Evolutionary conservation across 2,329 filamentous ascomycete species (phyloP), one percentile per base, ranked within the genome.

Genomic region (Fusarium compactum): DNA sequence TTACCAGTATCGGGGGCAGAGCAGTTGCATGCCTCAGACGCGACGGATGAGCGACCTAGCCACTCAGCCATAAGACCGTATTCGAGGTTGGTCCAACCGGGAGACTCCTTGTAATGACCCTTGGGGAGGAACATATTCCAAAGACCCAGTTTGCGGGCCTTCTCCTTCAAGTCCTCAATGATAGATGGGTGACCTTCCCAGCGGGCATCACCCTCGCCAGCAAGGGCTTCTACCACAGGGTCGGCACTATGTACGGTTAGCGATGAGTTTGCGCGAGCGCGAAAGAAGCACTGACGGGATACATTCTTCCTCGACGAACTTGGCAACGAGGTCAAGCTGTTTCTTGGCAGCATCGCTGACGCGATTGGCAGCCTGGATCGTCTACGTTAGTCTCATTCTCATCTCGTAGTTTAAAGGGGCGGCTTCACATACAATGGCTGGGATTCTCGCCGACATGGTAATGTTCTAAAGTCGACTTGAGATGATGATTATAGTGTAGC

Each of bases 41-140:
- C 96, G 68, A 90, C 85, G 78, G 88, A 86, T 73, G 93, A 97
- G 84, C 93, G 95, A 70, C 96, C 96, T 74, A 98, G 85, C 83
- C 93, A 92, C 84, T 99, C 96, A 20, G 96, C 96, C 95, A 98
- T 99, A 76, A 99, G 84, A 15, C 95, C 96, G 79, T 99, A 99
- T 83, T 99, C 96, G 68, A 99, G 85, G 82, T 98, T 99, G 65
- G 90, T 93, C 84, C 94, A 98, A 34, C 96, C 96, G 25, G 95
- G 94, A 2, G 94, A 97, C 84, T 98, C 93, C 80, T 92, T 93
- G 87, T 98, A 98, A 83, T 98, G 95, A 76, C 91, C 94, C 84
- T 92, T 95, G 71, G 96, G 93, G 74, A 99, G 83, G 86, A 99
- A 99, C 91, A 99, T 92, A 83, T 99, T 99, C 96, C 96, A 99